These are phyloP conservation scores for Paraconiothyrium brasiliense DNA, from an alignment of 2,329 filamentous ascomycete genomes.

Conservation along the genomic window DNA sequence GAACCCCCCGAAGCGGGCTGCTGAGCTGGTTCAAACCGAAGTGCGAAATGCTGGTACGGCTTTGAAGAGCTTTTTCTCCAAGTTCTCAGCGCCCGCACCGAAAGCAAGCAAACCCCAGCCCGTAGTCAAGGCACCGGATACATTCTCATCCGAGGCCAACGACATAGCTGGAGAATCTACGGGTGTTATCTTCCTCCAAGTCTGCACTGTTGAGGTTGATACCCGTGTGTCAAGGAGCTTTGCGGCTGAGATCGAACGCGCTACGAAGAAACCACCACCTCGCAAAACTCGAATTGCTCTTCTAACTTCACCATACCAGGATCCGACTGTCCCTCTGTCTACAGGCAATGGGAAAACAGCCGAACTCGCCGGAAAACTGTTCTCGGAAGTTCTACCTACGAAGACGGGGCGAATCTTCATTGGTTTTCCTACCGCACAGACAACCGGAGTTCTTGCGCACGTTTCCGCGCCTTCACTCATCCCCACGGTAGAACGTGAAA, in stretches of 20 bases:
- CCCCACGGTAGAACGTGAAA: constrained; percentile 95
- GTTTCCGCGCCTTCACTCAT: constrained; percentile 96
- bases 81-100: constrained; percentile 38
- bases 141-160: constrained; percentile 54
- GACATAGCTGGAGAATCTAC: constrained; percentile 76
- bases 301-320: constrained; percentile 89
- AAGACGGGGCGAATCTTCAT: constrained; percentile 95
- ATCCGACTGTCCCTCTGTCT: constrained; percentile 72
- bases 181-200: constrained; percentile 86
- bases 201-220: constrained; percentile 83
- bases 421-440: constrained; percentile 96
- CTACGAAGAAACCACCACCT: constrained; percentile 96
- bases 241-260: constrained; percentile 86
- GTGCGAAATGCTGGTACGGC: constrained; percentile 47
- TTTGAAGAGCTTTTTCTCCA: constrained; percentile 53
- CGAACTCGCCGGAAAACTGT: constrained; percentile 76
- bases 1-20: constrained; percentile 54
- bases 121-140: neutral
- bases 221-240: constrained; percentile 79
- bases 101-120: constrained; percentile 32
- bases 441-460: constrained; percentile 91
- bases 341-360: constrained; percentile 58
- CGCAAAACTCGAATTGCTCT: constrained; percentile 87
- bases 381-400: constrained; percentile 86
- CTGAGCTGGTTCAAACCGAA: constrained; percentile 46